Percentiles rank a stretch among this genome's conserved stretches.
Evolutionary conservation across 2,329 filamentous ascomycete species (phyloP).

Genomic region (Harringtonia aguacate): DNA sequence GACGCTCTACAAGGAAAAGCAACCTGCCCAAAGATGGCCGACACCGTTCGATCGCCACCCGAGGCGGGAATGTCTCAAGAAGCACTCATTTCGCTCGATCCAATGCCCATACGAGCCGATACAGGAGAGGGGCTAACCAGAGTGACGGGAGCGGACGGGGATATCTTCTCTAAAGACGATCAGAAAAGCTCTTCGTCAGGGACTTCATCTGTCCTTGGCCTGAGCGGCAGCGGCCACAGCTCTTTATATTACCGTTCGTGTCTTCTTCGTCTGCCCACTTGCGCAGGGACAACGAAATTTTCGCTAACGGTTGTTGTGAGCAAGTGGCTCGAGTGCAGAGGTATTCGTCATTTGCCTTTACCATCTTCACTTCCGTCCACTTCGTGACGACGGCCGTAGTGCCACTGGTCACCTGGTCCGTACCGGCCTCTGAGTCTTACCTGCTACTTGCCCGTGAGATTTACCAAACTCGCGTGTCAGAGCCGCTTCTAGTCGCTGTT

Average conservation of each 20-base stretch:
- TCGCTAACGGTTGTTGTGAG: background rate
- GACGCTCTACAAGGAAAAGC: too few species aligned
- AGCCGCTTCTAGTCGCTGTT: slow-evolving; percentile 67
- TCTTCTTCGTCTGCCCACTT: background rate
- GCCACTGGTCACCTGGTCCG: slow-evolving; percentile 61
- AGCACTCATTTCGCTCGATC: slow-evolving; percentile 62
- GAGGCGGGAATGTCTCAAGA: slow-evolving; percentile 33
- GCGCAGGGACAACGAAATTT: background rate
- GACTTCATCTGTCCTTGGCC: slow-evolving; percentile 30
- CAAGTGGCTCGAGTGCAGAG: slow-evolving; percentile 67
- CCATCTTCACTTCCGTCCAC: slow-evolving; percentile 65
- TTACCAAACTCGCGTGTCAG: slow-evolving; percentile 75
- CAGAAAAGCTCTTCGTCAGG: background rate
- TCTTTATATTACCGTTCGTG: slow-evolving; percentile 64
- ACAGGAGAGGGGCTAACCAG: slow-evolving; percentile 35
- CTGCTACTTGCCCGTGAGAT: slow-evolving; percentile 84
- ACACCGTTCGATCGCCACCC: slow-evolving; percentile 18
- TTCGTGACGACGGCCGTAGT: slow-evolving; percentile 73
- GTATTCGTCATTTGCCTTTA: slow-evolving; percentile 16
- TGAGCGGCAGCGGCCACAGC: slow-evolving; percentile 54
- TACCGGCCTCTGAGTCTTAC: slow-evolving; percentile 69
- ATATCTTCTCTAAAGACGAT: background rate
- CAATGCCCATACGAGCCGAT: slow-evolving; percentile 52
- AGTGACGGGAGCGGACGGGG: slow-evolving; percentile 24
- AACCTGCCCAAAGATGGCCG: slow-evolving; percentile 4